Percentiles rank a stretch among this genome's conserved stretches.
Evolutionary conservation across 495 filamentous ascomycete genomes (phyloP).

Genomic region (Tuber aestivum): DNA sequence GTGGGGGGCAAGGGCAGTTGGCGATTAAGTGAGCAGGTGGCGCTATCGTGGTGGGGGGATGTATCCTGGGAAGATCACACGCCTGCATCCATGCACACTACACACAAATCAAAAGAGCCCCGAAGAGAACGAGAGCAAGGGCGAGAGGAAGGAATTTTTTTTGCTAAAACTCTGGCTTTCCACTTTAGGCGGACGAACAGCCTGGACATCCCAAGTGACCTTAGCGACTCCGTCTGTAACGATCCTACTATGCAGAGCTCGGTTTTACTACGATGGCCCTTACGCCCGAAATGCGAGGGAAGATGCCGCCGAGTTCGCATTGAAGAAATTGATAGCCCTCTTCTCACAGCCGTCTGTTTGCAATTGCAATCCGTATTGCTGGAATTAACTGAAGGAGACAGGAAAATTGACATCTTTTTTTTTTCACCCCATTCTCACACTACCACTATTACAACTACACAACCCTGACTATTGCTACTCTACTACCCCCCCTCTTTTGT

Average conservation of each 20-base stretch:
- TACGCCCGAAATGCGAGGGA: slow-evolving; percentile 82
- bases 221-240: slow-evolving; percentile 45
- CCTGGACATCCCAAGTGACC: slow-evolving; percentile 72
- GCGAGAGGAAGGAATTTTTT: neutral
- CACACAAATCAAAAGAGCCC: neutral
- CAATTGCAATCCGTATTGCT: neutral
- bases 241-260: too few relatives aligned
- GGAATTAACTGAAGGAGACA: neutral
- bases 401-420: neutral
- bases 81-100: neutral
- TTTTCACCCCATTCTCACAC: neutral
- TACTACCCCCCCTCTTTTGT: neutral
- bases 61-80: neutral
- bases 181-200: slow-evolving; percentile 71
- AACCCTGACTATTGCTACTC: neutral
- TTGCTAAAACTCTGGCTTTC: slow-evolving; percentile 1
- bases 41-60: neutral
- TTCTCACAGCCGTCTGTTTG: neutral
- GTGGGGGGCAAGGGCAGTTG: neutral
- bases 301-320: slow-evolving; percentile 74
- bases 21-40: neutral
- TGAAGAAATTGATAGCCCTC: slow-evolving; percentile 38
- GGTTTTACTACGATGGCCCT: slow-evolving; percentile 88
- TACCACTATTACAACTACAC: neutral
- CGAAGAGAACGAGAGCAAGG: neutral